A percentile compares a stretch with the other conserved stretches of the same genome.
phyloP scores from a whole-genome alignment of 805 yeast genomes.

The Yarrowia sp. region DNA sequence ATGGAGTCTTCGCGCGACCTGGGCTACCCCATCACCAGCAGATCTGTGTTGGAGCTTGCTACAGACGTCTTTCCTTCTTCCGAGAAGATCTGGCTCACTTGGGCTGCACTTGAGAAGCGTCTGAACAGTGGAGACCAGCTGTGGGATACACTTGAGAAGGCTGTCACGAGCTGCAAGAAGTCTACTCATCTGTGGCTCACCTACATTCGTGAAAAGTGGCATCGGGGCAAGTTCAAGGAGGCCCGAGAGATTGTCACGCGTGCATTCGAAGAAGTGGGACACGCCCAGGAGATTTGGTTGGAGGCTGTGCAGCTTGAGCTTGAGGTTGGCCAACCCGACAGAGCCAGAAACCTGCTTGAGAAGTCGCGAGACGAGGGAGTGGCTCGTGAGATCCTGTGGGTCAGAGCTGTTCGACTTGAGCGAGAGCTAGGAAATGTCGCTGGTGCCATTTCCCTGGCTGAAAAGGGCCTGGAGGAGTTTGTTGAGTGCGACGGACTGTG shows the following conservation, averaged over 20 bases:
- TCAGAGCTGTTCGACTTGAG: conserved; percentile 55
- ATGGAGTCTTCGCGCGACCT: background rate
- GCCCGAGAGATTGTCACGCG: conserved; percentile 55
- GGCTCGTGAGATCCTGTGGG: conserved; percentile 55
- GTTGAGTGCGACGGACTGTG: conserved; percentile 45
- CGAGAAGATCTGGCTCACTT: conserved; percentile 33
- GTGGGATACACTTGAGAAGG: conserved; percentile 51
- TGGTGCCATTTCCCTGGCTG: conserved; percentile 44
- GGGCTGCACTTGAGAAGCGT: conserved; percentile 35
- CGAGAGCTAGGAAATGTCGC: conserved; percentile 43
- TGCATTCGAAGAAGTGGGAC: conserved; percentile 48
- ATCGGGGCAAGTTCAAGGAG: conserved; percentile 46
- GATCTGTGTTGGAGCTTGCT: conserved; percentile 49
- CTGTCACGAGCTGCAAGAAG: conserved; percentile 51
- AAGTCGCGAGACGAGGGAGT: conserved; percentile 43
- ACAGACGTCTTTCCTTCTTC: conserved; percentile 49
- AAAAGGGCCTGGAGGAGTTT: conserved; percentile 49
- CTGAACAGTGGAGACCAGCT: conserved; percentile 38
- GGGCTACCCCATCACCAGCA: conserved; percentile 41
- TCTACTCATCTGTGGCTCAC: conserved; percentile 55
- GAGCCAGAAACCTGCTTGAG: conserved; percentile 43
- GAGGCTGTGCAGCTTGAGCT: conserved; percentile 69
- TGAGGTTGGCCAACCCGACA: conserved; percentile 41
- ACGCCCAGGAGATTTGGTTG: conserved; percentile 59
- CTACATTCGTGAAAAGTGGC: conserved; percentile 72